A percentile compares a stretch with the other conserved stretches of the same genome.
These are phyloP conservation scores for Primulina huaijiensis DNA, from an alignment of 257 asterid genomes.

Conservation along the genomic window DNA sequence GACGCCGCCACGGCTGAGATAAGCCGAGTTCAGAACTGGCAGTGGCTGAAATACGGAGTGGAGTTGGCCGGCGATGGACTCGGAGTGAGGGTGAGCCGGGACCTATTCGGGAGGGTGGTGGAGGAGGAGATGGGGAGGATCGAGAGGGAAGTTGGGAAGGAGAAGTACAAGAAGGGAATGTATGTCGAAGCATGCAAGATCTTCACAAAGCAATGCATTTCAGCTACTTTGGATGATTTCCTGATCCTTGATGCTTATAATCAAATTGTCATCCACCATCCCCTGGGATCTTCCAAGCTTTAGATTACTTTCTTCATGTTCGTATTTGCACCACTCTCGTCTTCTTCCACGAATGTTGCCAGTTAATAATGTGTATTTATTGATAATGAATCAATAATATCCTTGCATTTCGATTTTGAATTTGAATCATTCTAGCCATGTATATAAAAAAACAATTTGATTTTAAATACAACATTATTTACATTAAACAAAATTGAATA, in stretches of 20 bases:
- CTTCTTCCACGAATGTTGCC: no score
- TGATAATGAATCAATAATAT: no score
- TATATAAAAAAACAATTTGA: no score
- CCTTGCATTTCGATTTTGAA: no score
- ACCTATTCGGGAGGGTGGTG: constrained; percentile 75
- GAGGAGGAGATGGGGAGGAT: constrained; percentile 96
- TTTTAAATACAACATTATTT: no score
- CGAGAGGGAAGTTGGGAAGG: constrained; percentile 72
- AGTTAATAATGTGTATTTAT: no score
- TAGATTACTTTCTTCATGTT: constrained; percentile 17
- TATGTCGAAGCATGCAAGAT: constrained; percentile 77
- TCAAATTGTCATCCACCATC: constrained; percentile 60
- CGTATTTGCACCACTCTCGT: no score
- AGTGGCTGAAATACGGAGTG: constrained; percentile 75
- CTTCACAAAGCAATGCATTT: constrained; percentile 71
- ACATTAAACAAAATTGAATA: no score
- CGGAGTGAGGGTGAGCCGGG: constrained; percentile 65
- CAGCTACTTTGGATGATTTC: constrained; percentile 69
- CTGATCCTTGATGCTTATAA: constrained; percentile 83
- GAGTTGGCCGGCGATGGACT: constrained; percentile 84
- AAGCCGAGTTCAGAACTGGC: constrained; percentile 97
- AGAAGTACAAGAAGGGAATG: constrained; percentile 68
- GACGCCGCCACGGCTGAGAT: constrained; percentile 98
- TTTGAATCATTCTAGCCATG: no score
- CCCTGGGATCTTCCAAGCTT: constrained; percentile 53